Base-by-base conservation (phyloP, 2,329 filamentous ascomycete genomes). In the Hypoxylon sp. region DNA sequence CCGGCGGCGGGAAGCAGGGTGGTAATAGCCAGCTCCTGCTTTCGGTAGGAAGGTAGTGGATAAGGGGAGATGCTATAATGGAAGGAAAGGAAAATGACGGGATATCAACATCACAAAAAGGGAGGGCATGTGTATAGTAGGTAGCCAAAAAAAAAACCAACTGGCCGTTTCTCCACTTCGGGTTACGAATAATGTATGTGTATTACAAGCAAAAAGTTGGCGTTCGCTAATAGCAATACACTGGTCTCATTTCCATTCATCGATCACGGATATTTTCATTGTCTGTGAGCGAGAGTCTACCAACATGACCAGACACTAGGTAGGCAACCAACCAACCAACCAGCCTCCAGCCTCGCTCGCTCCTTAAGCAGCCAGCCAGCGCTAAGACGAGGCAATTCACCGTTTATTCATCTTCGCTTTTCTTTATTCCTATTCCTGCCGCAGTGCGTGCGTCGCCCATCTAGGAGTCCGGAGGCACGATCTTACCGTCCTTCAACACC, bases 1-100 rank as follows among this genome's bases (percentile, higher is more conserved):
- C 95, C 2, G 88, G 92, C 71, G 88, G 92, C 71, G 79, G 62
- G 57, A 85, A 86, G 70, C 89, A 91, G 79, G 85, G 86, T 19
- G 77, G 81, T 68, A 64, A 65, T 49, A 62, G 71, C 26, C 84
- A 84, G 69, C 74, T 82, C 52, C 75, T 88, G 73, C 74, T 88
- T 68, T 86, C 82, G 32, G 84, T 87, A 1, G 80, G 80, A 24
- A 77, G 78, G 73, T 71, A 77, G 64, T 82, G 70, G 73, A 58
- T n/a, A 17, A 30, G 39, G 22, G 10, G 30, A 43, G 46, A 28
- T 28, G 44, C 22, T 47, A 49, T 44, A 20, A 47, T 56, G 50
- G 50, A 47, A 7, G 47, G 52, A 15, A 20, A 13, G 6, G 53
- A 50, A 47, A 39, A 55, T 41, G 59, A 56, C 59, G 49, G 39